These are phyloP conservation scores for Podila epicladia DNA, from an alignment of 192 early-diverging fungal species.

Conservation along the genomic window DNA sequence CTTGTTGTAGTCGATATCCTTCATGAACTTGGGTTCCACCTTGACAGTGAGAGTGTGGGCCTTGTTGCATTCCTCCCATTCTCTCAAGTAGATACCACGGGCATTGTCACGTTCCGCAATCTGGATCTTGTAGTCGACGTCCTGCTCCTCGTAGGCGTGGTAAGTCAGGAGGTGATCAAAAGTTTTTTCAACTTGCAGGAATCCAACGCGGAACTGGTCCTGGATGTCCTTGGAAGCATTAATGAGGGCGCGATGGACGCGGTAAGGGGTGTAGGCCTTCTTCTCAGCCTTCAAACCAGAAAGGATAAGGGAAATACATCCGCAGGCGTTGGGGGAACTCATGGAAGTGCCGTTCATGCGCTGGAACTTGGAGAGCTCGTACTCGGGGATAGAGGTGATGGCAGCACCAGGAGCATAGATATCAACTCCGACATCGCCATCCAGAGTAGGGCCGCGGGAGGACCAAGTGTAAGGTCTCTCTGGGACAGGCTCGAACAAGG, in stretches of 20 bases:
- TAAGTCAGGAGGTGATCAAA: constrained; percentile 82
- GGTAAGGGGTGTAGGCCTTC: constrained; percentile 80
- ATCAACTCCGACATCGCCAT: constrained; percentile 86
- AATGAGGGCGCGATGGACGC: constrained; percentile 81
- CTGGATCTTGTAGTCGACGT: constrained; percentile 70
- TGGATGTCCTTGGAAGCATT: constrained; percentile 80
- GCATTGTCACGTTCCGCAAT: constrained; percentile 50
- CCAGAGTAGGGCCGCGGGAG: constrained; percentile 85
- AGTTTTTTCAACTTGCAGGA: constrained; percentile 89
- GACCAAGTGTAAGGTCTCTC: constrained; percentile 91
- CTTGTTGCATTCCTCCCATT: constrained; percentile 73
- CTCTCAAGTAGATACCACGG: constrained; percentile 92
- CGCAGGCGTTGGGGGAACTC: constrained; percentile 90
- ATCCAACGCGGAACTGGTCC: constrained; percentile 79
- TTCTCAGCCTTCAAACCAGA: constrained; percentile 84
- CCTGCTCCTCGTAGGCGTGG: constrained; percentile 64
- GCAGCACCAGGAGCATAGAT: constrained; percentile 92
- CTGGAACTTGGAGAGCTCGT: constrained; percentile 71
- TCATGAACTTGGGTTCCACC: constrained; percentile 69
- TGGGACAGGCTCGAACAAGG: constrained; percentile 78
- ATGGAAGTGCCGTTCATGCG: constrained; percentile 96
- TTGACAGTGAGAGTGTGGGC: constrained; percentile 65
- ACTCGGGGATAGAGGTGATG: constrained; percentile 89
- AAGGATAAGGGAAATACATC: constrained; percentile 85
- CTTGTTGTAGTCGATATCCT: constrained; percentile 64